phyloP scores from a whole-genome alignment of 495 filamentous ascomycete genomes.

The Xanthoparmelia taractica region DNA sequence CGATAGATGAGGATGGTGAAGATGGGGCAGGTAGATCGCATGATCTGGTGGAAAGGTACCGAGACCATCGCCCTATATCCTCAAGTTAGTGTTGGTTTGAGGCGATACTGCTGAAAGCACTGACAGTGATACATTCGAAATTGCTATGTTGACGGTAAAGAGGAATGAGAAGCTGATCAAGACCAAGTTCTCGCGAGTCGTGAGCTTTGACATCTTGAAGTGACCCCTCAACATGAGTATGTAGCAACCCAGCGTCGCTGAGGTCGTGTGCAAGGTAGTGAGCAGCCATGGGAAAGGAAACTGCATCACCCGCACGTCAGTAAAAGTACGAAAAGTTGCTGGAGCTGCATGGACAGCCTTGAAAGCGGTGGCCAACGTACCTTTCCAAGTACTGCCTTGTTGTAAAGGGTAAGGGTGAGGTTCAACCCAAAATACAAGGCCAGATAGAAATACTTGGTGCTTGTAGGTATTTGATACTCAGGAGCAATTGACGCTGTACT shows the following conservation, averaged over 20 bases:
- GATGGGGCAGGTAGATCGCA: conserved; percentile 48
- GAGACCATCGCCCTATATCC: conserved; percentile 43
- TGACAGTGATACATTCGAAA: conserved; percentile 38
- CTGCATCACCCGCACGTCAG: background rate
- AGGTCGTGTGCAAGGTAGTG: conserved; percentile 45
- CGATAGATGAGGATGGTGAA: conserved; percentile 51
- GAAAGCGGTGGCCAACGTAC: conserved; percentile 26
- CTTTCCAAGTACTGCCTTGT: conserved; percentile 49
- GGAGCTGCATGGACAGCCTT: background rate
- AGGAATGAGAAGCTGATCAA: conserved; percentile 47
- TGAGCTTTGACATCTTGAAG: conserved; percentile 41
- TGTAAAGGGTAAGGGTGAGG: conserved; percentile 47
- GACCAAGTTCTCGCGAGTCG: conserved; percentile 37
- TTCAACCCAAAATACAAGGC: conserved; percentile 47
- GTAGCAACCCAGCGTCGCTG: conserved; percentile 44
- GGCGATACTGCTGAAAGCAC: conserved; percentile 7
- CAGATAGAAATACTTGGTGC: conserved; percentile 40
- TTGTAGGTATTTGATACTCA: conserved; percentile 28
- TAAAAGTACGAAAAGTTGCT: background rate
- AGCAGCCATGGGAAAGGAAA: conserved; percentile 47
- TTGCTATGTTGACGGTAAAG: conserved; percentile 54
- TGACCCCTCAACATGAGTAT: conserved; percentile 39
- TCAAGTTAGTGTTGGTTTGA: background rate
- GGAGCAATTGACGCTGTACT: background rate
- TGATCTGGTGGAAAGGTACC: conserved; percentile 52